phyloP scores from a whole-genome alignment of 192 early-diverging fungal species.

The Mortierella claussenii region DNA sequence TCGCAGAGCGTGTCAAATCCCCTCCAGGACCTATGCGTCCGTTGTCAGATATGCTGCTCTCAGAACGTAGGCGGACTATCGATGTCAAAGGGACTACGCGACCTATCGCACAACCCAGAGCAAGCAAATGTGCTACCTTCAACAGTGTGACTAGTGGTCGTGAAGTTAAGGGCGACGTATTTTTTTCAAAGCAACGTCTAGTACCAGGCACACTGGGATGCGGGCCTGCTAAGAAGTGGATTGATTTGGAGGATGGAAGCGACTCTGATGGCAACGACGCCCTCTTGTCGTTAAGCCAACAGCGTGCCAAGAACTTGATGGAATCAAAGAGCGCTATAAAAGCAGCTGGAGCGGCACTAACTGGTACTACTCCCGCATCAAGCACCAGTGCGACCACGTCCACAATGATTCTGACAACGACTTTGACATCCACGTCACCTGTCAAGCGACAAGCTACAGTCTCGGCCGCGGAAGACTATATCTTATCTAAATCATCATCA shows the following conservation, averaged over 20 bases:
- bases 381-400: background rate
- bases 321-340: constrained; percentile 1
- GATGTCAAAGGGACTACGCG: constrained; percentile 19
- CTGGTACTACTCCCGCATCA: background rate
- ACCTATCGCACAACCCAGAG: constrained; percentile 14
- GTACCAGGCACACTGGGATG: background rate
- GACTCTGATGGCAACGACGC: background rate
- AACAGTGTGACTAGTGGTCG: background rate
- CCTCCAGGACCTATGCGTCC: constrained; percentile 23
- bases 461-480: background rate
- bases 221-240: constrained; percentile 17
- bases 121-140: background rate
- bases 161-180: constrained; percentile 20
- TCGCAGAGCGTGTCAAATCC: constrained; percentile 43
- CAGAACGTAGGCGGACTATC: constrained; percentile 7
- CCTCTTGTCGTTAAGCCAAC: constrained; percentile 23
- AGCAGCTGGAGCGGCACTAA: background rate
- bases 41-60: background rate
- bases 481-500: background rate
- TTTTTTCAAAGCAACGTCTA: constrained; percentile 3
- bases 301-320: constrained; percentile 26
- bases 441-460: background rate
- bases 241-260: constrained; percentile 17
- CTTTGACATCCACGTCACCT: no score
- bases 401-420: background rate